A percentile compares a stretch with the other conserved stretches of the same genome.
Evolutionary conservation across 2,329 filamentous ascomycete species (phyloP).

Genomic region (Colletotrichum trifolii): DNA sequence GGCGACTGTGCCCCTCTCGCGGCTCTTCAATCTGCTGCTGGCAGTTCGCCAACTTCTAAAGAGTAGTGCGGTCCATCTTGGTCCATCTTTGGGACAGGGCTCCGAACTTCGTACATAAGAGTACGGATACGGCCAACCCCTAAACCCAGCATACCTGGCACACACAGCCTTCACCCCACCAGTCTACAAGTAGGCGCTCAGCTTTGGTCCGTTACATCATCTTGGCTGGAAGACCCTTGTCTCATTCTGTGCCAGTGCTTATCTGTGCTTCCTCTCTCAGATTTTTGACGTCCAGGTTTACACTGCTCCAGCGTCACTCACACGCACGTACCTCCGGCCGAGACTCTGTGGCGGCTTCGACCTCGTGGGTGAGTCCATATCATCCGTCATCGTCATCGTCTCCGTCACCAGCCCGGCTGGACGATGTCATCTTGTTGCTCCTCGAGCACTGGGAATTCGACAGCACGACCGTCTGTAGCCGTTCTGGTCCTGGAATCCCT

Average conservation of each 20-base stretch:
- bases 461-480: constrained; percentile 7
- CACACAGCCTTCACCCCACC: constrained; percentile 23
- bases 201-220: constrained; percentile 35
- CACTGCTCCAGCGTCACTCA: constrained; percentile 16
- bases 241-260: constrained; percentile 28
- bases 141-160: constrained; percentile 23
- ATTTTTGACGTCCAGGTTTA: constrained; percentile 22
- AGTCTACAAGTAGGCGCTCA: constrained; percentile 14
- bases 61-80: no score
- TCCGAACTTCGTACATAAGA: neutral
- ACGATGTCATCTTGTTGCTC: constrained; percentile 5
- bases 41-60: no score
- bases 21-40: constrained; percentile 6
- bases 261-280: constrained; percentile 32
- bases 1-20: constrained; percentile 20
- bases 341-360: constrained; percentile 10
- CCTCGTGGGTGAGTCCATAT: constrained; percentile 25
- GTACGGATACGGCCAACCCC: constrained; percentile 28
- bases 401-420: constrained; percentile 1
- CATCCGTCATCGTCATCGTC: constrained; percentile 5
- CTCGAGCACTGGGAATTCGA: constrained; percentile 26
- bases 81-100: constrained; percentile 16
- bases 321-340: constrained; percentile 8
- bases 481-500: no score
- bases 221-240: constrained; percentile 31